These are phyloP conservation scores for Tuber umbilicatum DNA, from an alignment of 495 filamentous ascomycete species.

Conservation along the genomic window DNA sequence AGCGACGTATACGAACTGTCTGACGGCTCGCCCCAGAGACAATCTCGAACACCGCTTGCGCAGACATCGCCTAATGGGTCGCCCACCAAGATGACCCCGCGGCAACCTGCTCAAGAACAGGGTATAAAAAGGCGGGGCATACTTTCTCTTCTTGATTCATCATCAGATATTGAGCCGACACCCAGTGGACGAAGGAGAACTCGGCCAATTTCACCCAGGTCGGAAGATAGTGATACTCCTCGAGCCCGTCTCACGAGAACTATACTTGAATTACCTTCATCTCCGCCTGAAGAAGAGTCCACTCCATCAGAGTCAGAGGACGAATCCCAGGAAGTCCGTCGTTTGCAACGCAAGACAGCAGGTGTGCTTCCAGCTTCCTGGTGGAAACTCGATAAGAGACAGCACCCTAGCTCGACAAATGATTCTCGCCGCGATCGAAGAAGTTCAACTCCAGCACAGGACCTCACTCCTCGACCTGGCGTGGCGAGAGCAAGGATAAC, in stretches of 20 bases:
- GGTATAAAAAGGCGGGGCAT: slow-evolving; percentile 18
- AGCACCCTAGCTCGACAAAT: slow-evolving; percentile 36
- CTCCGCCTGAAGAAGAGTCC: slow-evolving; percentile 9
- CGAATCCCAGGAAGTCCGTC: slow-evolving; percentile 47
- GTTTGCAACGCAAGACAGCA: slow-evolving; percentile 54
- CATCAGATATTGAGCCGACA: slow-evolving; percentile 21
- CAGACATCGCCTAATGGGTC: slow-evolving; percentile 6
- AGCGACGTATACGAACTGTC: slow-evolving; percentile 36
- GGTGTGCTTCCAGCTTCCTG: slow-evolving; percentile 90
- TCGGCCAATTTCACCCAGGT: not conserved
- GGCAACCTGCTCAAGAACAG: not conserved
- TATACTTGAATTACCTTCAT: slow-evolving; percentile 20
- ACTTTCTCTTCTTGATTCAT: slow-evolving; percentile 27
- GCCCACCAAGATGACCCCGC: not conserved
- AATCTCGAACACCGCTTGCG: slow-evolving; percentile 4
- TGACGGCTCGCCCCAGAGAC: slow-evolving; percentile 1
- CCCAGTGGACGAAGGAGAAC: not conserved
- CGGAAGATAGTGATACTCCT: slow-evolving; percentile 2
- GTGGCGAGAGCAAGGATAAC: slow-evolving; percentile 47
- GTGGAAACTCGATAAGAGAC: slow-evolving; percentile 62
- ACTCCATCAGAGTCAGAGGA: slow-evolving; percentile 37
- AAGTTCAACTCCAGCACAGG: slow-evolving; percentile 42
- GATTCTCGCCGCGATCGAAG: slow-evolving; percentile 43
- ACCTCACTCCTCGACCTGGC: slow-evolving; percentile 49
- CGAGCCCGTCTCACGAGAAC: slow-evolving; percentile 1